Evolutionary conservation across 1,139 yeast species (phyloP), one percentile per base, ranked within the genome.

Genomic region (Scheffersomyces lignicola): DNA sequence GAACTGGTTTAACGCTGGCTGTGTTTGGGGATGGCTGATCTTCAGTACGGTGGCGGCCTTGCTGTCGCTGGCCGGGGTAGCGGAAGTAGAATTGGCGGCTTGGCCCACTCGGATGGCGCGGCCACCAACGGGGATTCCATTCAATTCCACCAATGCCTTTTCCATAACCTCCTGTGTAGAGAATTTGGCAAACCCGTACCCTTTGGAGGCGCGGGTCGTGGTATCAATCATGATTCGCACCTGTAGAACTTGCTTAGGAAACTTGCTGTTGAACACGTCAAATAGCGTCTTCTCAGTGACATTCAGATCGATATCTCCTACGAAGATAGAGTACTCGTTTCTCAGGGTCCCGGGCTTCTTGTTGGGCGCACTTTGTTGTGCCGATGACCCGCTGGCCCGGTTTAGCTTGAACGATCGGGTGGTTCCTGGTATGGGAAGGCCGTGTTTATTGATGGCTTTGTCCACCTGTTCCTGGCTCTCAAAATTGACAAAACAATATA

Each of bases 171-270:
- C 72, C 45, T 80, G 84, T 38, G 77, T 75, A 29, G 76, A 65
- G 56, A 90, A 88, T 42, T 95, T 74, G n/a, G 89, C 92, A 60
- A 90, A 89, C 1, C 97, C 97, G 61, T 86, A 88, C 26, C 97
- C 95, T 48, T 92, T 78, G 3, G 96, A 83, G 15, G 73, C 69
- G 12, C 84, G 85, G 2, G 94, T 78, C 15, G 74, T 68, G 3
- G 88, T 82, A 55, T 90, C 96, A 4, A 80, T 67, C 92, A 89
- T 88, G 38, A 90, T 86, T 52, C 89, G 82, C 16, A 86, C 96
- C 31, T 90, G 88, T 48, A 85, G 81, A 35, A 90, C 82, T 24
- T 90, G 80, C 23, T 62, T 62, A 6, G 83, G 79, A 58, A 76
- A 89, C 40, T 78, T 74, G 12, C 78, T 65, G 52, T 83, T 88